Conservation (phyloP, 306 rosid genomes). For the Trichosanthes cucumerina region DNA sequence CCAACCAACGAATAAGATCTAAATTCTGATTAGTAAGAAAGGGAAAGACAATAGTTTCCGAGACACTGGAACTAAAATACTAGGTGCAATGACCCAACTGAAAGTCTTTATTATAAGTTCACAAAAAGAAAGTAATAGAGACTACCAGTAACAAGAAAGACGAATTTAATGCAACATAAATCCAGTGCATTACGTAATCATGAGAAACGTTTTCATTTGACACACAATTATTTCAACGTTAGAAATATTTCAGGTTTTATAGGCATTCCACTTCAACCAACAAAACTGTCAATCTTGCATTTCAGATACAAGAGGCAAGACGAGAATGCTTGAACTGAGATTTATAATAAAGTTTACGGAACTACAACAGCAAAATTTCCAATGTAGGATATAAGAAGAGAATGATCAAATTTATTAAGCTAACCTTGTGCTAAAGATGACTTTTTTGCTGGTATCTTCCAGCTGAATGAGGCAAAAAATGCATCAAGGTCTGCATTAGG, state of each 20-base stretch:
- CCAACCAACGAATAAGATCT: not conserved
- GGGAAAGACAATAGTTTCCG: not conserved
- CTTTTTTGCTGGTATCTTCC: slow-evolving; percentile 59
- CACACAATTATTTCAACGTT: not conserved
- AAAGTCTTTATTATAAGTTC: not conserved
- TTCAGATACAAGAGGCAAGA: not conserved
- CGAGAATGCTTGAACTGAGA: not conserved
- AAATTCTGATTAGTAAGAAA: not conserved
- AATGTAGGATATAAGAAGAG: not conserved
- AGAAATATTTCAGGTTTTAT: not conserved
- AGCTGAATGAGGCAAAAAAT: slow-evolving; percentile 57
- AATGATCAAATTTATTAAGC: not conserved
- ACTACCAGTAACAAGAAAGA: not conserved
- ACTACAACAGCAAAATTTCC: not conserved
- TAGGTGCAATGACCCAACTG: not conserved
- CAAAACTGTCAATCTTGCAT: not conserved
- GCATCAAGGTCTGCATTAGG: slow-evolving; percentile 35
- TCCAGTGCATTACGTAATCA: not conserved
- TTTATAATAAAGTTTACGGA: not conserved
- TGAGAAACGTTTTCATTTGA: not conserved
- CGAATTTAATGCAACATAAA: not conserved
- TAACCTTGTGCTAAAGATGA: slow-evolving; percentile 33
- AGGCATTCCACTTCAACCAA: not conserved
- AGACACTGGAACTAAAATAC: not conserved
- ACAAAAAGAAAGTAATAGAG: not conserved